Base-by-base conservation (phyloP, 2,329 filamentous ascomycete species). In the Colletotrichum cordylinicola region DNA sequence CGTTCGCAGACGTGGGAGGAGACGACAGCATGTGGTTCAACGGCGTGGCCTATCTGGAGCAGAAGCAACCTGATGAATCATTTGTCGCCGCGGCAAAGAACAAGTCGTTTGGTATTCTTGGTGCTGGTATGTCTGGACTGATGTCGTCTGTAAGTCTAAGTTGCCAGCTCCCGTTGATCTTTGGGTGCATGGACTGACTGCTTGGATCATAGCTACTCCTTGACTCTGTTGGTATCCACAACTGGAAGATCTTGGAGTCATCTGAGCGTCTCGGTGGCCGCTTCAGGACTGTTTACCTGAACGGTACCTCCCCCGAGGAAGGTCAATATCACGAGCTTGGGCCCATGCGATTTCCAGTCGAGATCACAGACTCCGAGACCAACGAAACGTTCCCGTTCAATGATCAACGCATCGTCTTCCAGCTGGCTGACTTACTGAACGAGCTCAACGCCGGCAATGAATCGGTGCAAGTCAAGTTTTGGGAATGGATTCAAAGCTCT, bases 171-270 rank as follows among this genome's bases (percentile, higher is more conserved):
- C 8, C 0, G 8, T 10, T 35, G 4, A 1, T n/a, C 0, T 24
- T 5, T 4, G 24, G n/a, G 15, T 55, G n/a, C 4, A 16, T 9
- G 6, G 8, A 8, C 21, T 56, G 43, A 52, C 43, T 52, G 9
- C 13, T 52, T 52, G 43, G n/a, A 12, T 52, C n/a, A 52, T 33
- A 81, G 69, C 78, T 86, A 12, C 81, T 88, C 15, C 84, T 88
- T 3, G 83, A 86, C n/a, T 86, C 85, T 7, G 85, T 87, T 2
- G 86, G 86, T 1, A 82, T 88, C 7, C 83, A 84, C 18, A 84
- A 87, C 67, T 86, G 86, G 86, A 84, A 87, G 48, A 85, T 88
- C 0, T 79, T 86, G 4, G 87, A 88, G 77, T 86, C 87, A 0
- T 84, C 84, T 0, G 79, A 84, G 2, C 81, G 85, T 12, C 72